Evolutionary conservation across 2,329 filamentous ascomycete species (phyloP).

Genomic region (Teratosphaeria epicoccoides): DNA sequence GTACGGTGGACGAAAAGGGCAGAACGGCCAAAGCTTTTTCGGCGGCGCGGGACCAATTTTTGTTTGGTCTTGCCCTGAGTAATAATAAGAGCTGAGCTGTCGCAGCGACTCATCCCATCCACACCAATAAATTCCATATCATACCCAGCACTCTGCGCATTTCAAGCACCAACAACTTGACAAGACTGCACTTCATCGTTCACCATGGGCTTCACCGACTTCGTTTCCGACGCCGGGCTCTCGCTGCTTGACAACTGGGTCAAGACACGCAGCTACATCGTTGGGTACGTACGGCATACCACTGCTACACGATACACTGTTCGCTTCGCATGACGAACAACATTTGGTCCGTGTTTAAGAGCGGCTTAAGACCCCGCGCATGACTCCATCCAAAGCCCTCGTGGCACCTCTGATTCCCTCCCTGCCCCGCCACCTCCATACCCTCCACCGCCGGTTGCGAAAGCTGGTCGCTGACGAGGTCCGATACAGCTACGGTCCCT

Average conservation of each 20-base stretch:
- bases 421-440: constrained; percentile 4
- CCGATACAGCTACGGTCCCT: constrained; percentile 49
- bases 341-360: constrained; percentile 94
- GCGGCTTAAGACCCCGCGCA: constrained; percentile 81
- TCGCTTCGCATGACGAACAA: constrained; percentile 58
- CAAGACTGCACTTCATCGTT: neutral
- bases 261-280: constrained; percentile 67
- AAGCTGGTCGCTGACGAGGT: constrained; percentile 2
- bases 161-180: neutral
- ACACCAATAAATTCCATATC: constrained; percentile 41
- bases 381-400: constrained; percentile 69
- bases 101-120: constrained; percentile 51
- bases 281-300: constrained; percentile 55
- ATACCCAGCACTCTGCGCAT: neutral
- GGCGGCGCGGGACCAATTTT: neutral
- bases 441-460: constrained; percentile 7
- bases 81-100: too few species aligned
- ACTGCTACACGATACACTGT: constrained; percentile 14
- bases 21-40: neutral
- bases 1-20: too few species aligned
- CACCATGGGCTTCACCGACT: constrained; percentile 61
- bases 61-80: too few species aligned
- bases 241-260: constrained; percentile 62
- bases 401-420: constrained; percentile 63
- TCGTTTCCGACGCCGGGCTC: constrained; percentile 55